Base-by-base conservation (phyloP, 192 early-diverging fungal genomes). In the Coemansia brasiliensis region DNA sequence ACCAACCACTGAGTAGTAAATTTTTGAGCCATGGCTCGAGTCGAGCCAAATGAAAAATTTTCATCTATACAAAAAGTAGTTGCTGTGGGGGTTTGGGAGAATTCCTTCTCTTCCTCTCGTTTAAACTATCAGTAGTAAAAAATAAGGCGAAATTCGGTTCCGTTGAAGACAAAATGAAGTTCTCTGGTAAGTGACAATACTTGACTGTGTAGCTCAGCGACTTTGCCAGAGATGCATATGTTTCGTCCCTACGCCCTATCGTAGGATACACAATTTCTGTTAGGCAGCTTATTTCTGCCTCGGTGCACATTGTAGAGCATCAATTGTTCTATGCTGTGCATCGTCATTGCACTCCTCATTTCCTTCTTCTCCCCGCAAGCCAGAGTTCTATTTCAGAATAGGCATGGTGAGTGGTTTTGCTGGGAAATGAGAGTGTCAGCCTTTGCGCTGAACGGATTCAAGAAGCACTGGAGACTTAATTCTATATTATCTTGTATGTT, bases 341-440 rank as follows among this genome's bases (percentile, higher is more conserved):
- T 77, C 74, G 74, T 77, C 74, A 77, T 52, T 77, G 56, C 68
- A 70, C 74, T 61, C 54, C 52, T 51, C 61, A 44, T 49, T 39
- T 58, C 41, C 45, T 27, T 32, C 35, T 41, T 39, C 37, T 35
- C 32, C 15, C n/a, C n/a, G n/a, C n/a, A n/a, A n/a, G n/a, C n/a
- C n/a, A n/a, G n/a, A n/a, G n/a, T n/a, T n/a, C n/a, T n/a, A n/a
- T n/a, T n/a, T n/a, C n/a, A n/a, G n/a, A 27, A 22, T 21, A 24
- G 3, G 15, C 39, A 41, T n/a, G n/a, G 41, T 20, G 41, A n/a
- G 5, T 4, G 1, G 1, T 39, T 26, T 12, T 25, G 55, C 55
- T 52, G 64, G 48, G 39, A 26, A 57, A 57, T 57, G 53, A 65
- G 55, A 49, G 74, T 67, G 68, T 65, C 72, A 75, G 74, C 67